Conservation (phyloP, 73 alveolate species). For the Paramecium primaurelia region DNA sequence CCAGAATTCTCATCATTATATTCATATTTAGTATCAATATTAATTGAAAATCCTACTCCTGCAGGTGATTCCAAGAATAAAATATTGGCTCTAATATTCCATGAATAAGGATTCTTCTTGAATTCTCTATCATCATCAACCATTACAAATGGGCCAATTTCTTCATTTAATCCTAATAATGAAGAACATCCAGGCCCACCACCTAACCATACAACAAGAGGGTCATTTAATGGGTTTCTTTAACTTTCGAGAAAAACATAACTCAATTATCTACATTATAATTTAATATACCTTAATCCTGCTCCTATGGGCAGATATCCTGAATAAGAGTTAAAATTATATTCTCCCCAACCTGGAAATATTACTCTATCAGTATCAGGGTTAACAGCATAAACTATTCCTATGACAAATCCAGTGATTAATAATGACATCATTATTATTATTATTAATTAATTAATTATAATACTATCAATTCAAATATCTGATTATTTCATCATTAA, state of each 20-base stretch:
- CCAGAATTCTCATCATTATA: conserved; percentile 55
- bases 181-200: conserved; percentile 96
- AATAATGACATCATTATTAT: conserved; percentile 7
- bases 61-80: conserved; percentile 94
- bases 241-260: conserved; percentile 68
- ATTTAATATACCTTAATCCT: conserved; percentile 47
- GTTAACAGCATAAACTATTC: neutral
- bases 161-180: conserved; percentile 78
- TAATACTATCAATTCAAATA: neutral
- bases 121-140: conserved; percentile 68
- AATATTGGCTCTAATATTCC: conserved; percentile 86
- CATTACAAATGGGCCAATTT: conserved; percentile 84
- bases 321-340: neutral
- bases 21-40: neutral
- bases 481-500: neutral
- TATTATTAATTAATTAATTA: neutral
- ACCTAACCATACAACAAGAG: conserved; percentile 80
- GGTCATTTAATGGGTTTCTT: conserved; percentile 73
- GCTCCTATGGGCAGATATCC: neutral
- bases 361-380: neutral
- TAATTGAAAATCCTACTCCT: conserved; percentile 91
- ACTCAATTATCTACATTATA: conserved; percentile 50
- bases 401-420: neutral
- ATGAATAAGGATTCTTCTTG: conserved; percentile 80
- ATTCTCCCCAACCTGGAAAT: conserved; percentile 27